Evolutionary conservation across 345 rosid genomes (phyloP).

Genomic region (Orychophragmus violaceus): DNA sequence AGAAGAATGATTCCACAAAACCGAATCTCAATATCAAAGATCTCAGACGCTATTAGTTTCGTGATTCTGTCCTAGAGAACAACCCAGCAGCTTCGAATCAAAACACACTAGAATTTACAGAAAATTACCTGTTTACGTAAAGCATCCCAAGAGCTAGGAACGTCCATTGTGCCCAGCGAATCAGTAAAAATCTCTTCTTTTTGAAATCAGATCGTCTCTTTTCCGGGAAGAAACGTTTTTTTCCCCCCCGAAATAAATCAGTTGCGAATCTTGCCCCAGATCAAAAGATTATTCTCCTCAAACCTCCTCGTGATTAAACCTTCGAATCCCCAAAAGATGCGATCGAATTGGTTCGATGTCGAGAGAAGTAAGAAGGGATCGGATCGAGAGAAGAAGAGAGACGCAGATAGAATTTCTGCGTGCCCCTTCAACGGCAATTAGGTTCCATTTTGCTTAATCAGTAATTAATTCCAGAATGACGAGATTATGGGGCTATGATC

Average conservation of each 20-base stretch:
- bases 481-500: background rate
- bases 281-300: background rate
- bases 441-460: slow-evolving; percentile 27
- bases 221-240: background rate
- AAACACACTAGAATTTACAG: background rate
- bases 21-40: background rate
- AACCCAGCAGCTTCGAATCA: background rate
- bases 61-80: background rate
- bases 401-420: slow-evolving; percentile 41
- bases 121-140: slow-evolving; percentile 73
- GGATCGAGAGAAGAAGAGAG: slow-evolving; percentile 20
- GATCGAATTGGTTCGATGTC: background rate
- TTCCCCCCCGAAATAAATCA: background rate
- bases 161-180: slow-evolving; percentile 47
- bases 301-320: background rate
- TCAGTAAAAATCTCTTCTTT: slow-evolving; percentile 10
- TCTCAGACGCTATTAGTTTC: background rate
- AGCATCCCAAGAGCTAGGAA: slow-evolving; percentile 88
- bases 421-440: slow-evolving; percentile 27
- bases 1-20: background rate
- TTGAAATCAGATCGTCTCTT: background rate
- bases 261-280: background rate
- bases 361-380: slow-evolving; percentile 11
- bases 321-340: background rate
- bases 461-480: background rate